Conservation (phyloP, 306 rosid species). For the Coriaria nepalensis region DNA sequence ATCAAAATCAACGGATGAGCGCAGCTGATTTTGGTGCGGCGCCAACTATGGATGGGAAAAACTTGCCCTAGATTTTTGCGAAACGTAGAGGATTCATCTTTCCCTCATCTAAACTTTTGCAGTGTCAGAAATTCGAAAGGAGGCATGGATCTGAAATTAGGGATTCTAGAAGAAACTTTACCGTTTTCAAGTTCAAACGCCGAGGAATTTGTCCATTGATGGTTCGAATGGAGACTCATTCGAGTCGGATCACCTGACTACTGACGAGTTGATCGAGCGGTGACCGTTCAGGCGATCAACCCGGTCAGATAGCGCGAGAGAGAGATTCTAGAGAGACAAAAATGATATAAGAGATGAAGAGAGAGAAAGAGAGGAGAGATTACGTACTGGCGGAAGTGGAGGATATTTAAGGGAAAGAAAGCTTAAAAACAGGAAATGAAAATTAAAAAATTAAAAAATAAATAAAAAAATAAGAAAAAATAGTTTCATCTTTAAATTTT, state of each 20-base stretch:
- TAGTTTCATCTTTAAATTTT: constrained; percentile 12
- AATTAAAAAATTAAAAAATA: constrained; percentile 3
- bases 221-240: constrained; percentile 34
- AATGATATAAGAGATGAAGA: constrained; percentile 10
- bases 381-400: constrained; percentile 10
- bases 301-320: constrained; percentile 16
- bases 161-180: constrained; percentile 9
- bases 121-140: constrained; percentile 16
- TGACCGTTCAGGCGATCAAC: constrained; percentile 42
- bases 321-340: not conserved
- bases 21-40: constrained; percentile 10
- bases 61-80: constrained; percentile 14
- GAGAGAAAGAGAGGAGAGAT: constrained; percentile 17
- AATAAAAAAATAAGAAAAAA: constrained; percentile 7
- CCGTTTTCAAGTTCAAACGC: constrained; percentile 13
- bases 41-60: constrained; percentile 12
- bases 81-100: constrained; percentile 17
- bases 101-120: constrained; percentile 8
- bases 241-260: constrained; percentile 36
- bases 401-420: constrained; percentile 23
- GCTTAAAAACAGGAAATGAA: not conserved
- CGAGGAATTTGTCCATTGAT: constrained; percentile 4
- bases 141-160: constrained; percentile 34
- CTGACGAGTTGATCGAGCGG: constrained; percentile 33
- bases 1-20: constrained; percentile 18